Conservation (phyloP, 75 land plant species). For the Cryptomeria japonica region DNA sequence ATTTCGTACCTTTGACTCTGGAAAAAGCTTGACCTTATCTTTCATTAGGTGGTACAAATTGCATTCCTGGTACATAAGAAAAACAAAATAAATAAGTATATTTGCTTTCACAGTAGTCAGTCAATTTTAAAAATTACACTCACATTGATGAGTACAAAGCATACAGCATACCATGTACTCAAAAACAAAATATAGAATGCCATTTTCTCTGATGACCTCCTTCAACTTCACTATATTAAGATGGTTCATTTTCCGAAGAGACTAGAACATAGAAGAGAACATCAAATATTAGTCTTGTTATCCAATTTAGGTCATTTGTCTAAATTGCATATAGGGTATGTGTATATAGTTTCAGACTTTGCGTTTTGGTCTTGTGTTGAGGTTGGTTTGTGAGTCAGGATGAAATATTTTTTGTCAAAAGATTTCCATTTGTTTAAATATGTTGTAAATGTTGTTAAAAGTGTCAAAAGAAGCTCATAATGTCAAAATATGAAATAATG, state of each 20-base stretch:
- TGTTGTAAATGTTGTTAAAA: no score
- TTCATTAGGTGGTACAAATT: slow-evolving; percentile 50
- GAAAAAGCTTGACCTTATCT: slow-evolving; percentile 13
- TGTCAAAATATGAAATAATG: no score
- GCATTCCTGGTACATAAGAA: slow-evolving; percentile 19
- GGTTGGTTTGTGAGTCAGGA: no score
- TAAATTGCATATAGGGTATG: no score
- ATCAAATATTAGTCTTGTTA: background rate
- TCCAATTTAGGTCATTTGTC: no score
- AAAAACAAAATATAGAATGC: slow-evolving; percentile 86
- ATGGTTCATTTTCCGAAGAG: slow-evolving; percentile 85
- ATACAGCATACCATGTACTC: slow-evolving; percentile 85
- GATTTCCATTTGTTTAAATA: no score
- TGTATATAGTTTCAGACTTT: no score
- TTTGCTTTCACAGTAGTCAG: background rate
- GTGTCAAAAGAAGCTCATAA: no score
- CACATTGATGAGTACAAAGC: background rate
- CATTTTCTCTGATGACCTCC: slow-evolving; percentile 93
- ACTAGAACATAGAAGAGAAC: slow-evolving; percentile 44
- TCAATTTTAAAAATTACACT: background rate
- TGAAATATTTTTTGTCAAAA: no score
- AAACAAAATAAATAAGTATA: background rate
- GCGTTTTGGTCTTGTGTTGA: no score
- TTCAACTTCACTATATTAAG: slow-evolving; percentile 96
- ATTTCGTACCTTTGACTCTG: slow-evolving; percentile 33